Evolutionary conservation across 495 filamentous ascomycete genomes (phyloP).

Genomic region (Trichoderma reesei): DNA sequence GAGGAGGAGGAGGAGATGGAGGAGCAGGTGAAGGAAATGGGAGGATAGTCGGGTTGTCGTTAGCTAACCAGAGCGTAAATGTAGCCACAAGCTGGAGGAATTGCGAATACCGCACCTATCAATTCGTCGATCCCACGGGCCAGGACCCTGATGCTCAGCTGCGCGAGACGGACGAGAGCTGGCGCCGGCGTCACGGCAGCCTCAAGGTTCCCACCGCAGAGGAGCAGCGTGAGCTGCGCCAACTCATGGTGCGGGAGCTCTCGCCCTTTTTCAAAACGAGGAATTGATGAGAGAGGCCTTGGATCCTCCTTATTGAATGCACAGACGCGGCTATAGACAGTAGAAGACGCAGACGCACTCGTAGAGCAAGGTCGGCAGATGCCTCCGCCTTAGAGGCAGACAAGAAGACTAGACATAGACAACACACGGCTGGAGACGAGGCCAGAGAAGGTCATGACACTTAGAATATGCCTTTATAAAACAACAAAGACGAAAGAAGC

Average conservation of each 20-base stretch:
- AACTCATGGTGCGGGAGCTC: constrained; percentile 11
- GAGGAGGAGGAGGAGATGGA: not conserved
- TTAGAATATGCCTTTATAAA: not conserved
- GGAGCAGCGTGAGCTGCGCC: constrained; percentile 29
- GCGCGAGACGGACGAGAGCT: constrained; percentile 48
- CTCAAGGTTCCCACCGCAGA: constrained; percentile 37
- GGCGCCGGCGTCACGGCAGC: constrained; percentile 38
- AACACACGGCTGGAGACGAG: not conserved
- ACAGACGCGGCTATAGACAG: not conserved
- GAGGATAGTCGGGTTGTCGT: not conserved
- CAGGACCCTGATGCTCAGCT: constrained; percentile 51
- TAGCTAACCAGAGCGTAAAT: not conserved
- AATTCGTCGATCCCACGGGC: constrained; percentile 48
- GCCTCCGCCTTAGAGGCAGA: not conserved
- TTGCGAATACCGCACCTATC: constrained; percentile 69
- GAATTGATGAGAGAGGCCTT: not conserved
- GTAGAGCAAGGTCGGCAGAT: not conserved
- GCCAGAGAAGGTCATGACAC: not conserved
- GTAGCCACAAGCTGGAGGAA: constrained; percentile 76
- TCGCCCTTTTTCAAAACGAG: not conserved
- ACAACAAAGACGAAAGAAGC: not conserved
- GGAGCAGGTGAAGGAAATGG: not conserved
- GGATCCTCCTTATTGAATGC: not conserved
- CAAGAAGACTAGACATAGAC: not conserved
- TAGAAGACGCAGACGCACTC: not conserved